These are phyloP conservation scores for Byssochlamys sp. DNA, from an alignment of 2,329 filamentous ascomycete species.

Conservation along the genomic window DNA sequence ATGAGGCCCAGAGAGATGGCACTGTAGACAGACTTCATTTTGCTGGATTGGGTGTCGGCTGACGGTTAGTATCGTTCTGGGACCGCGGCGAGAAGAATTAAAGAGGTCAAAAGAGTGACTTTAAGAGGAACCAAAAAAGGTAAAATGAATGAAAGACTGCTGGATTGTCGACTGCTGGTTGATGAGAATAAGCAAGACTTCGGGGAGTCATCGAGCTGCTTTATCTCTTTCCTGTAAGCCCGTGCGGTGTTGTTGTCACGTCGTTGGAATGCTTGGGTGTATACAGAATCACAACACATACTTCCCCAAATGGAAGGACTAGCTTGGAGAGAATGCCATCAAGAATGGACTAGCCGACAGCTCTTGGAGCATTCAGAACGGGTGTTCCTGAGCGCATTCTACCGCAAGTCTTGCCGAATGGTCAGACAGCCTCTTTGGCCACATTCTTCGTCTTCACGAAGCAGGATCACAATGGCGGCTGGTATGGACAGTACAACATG, in stretches of 20 bases:
- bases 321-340: conserved; percentile 5
- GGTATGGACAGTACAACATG: background rate
- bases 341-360: conserved; percentile 4
- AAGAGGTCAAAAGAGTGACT: conserved; percentile 5
- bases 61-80: conserved; percentile 5
- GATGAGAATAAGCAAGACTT: background rate
- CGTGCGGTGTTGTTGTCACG: background rate
- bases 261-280: background rate
- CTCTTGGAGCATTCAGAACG: background rate
- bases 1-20: conserved; percentile 28
- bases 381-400: background rate
- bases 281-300: conserved; percentile 5
- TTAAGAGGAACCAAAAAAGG: background rate
- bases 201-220: conserved; percentile 3
- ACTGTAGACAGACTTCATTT: conserved; percentile 28
- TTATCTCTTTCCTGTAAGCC: conserved; percentile 2
- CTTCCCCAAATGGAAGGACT: background rate
- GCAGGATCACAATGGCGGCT: background rate
- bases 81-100: background rate
- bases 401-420: background rate
- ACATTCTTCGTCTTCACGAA: background rate
- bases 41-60: conserved; percentile 4
- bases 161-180: background rate
- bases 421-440: background rate
- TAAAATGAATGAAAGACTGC: background rate